Evolutionary conservation across 345 rosid species (phyloP), one percentile per base, ranked within the genome.

Genomic region (rapeseed (Brassica napus)): DNA sequence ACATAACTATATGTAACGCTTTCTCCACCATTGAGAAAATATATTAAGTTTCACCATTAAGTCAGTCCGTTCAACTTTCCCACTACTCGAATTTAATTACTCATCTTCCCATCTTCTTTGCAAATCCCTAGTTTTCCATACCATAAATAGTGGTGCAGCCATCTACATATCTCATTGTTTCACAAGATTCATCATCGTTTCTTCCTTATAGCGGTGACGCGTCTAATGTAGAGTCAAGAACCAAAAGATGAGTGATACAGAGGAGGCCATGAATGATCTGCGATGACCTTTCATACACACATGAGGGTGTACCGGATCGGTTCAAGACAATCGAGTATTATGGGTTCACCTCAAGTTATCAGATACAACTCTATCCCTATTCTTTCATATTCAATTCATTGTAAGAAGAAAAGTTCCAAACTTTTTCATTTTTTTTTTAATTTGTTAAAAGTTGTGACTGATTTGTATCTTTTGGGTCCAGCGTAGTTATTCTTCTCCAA

Each of bases 321-420:
- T 26, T 26, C 30, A 26, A 26, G 30, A 26, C 30, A 26, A 26
- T 26, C 30, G 3, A 26, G 30, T 26, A 26, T 26, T 26, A 26
- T 26, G 30, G 30, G 30, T 26, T 26, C 30, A 26, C 30, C 30
- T 26, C 30, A 26, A 26, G 30, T 26, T 26, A 26, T 26, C 30
- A 26, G 30, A 26, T 26, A 26, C 30, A 26, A 3, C 30, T 26
- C 30, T 26, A 26, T 26, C 30, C 30, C 30, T 26, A 26, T 26
- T 26, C 30, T 26, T 26, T 81, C 99, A 98, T 67, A 91, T 95
- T 77, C 99, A 93, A 88, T 95, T 91, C 71, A 95, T 98, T 32
- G 99, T 95, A 80, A 79, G 89, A 73, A 12, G 28, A 1, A 74
- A 62, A 32, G 23, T 15, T 26, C 21, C 71, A 15, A 9, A 54